These are phyloP conservation scores for Circinella umbellata DNA, from an alignment of 371 early-diverging fungal species.

Conservation along the genomic window DNA sequence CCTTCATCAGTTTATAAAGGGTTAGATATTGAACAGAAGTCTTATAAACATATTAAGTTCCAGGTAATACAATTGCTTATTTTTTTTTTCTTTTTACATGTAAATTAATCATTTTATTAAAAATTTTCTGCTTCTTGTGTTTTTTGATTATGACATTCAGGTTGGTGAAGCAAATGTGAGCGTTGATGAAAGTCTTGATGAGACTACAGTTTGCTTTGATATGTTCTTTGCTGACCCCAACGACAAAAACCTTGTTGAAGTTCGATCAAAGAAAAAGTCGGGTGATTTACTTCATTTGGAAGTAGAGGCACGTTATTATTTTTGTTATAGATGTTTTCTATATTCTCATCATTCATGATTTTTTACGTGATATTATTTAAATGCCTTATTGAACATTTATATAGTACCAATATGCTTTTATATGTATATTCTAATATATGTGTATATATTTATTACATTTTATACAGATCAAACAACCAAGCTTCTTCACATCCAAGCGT, in stretches of 20 bases:
- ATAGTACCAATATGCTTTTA: too few relatives aligned
- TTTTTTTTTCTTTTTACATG: not conserved
- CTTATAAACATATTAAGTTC: not conserved
- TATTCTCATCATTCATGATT: not conserved
- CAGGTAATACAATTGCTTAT: not conserved
- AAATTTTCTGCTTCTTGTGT: not conserved
- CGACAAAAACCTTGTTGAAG: not conserved
- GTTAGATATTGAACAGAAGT: not conserved
- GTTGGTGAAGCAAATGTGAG: not conserved
- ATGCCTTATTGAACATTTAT: too few relatives aligned
- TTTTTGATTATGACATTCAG: not conserved
- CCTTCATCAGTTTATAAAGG: not conserved
- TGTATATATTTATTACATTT: too few relatives aligned
- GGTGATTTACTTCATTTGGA: not conserved
- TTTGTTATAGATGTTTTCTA: not conserved
- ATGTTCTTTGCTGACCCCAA: not conserved
- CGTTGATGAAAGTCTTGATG: not conserved
- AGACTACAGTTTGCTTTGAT: constrained; percentile 1
- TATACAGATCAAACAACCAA: not conserved
- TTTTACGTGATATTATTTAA: too few relatives aligned
- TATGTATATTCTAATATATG: too few relatives aligned
- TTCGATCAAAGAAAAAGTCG: not conserved
- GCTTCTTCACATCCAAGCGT: not conserved
- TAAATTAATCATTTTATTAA: not conserved
- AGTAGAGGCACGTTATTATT: not conserved